Base-by-base conservation (phyloP, 2,329 filamentous ascomycete genomes). In the Cadophora sp. region DNA sequence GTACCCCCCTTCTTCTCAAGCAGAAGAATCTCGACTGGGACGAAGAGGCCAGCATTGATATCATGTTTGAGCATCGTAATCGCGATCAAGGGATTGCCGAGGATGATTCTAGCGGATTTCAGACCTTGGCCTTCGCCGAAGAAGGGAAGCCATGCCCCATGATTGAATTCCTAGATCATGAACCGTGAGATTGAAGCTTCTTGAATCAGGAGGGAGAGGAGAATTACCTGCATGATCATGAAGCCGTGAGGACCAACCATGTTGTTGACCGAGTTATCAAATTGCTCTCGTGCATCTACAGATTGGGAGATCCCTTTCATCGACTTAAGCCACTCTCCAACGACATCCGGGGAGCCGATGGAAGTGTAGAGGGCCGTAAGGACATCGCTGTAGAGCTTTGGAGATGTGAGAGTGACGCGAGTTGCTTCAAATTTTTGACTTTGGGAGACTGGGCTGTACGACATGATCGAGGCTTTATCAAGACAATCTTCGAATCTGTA, bases 11-110 rank as follows among this genome's bases (percentile, higher is more conserved):
- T 50, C 34, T 64, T 58, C 58, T 75, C 71, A 11, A 63, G 31
- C 12, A 75, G 67, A 55, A 74, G 34, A 2, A 74, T 27, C 56
- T 74, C 72, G 50, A 75, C 69, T 14, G 74, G 73, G 26, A 75
- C 72, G 43, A 60, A 67, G 0, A 75, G 62, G 0, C 71, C 72
- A 22, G 72, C 69, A 48, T 56, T 67, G 5, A 63, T 26, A 59
- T 72, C 69, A 55, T 71, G 67, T 64, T 68, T 56, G 22, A 74
- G 48, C 71, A 75, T 74, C 16, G 71, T 74, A 40, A 74, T 70
- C 11, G 73, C 73, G 27, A 74, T 70, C 1, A 75, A 43, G 12
- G 74, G 71, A 61, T 75, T 75, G 3, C 73, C 72, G 4, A 74
- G 55, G n/a, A 74, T 71, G 31, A 75, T 66, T 43, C 73, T 37